Base-by-base conservation (phyloP, 75 land plant species). In the Ceratopteris richardii region DNA sequence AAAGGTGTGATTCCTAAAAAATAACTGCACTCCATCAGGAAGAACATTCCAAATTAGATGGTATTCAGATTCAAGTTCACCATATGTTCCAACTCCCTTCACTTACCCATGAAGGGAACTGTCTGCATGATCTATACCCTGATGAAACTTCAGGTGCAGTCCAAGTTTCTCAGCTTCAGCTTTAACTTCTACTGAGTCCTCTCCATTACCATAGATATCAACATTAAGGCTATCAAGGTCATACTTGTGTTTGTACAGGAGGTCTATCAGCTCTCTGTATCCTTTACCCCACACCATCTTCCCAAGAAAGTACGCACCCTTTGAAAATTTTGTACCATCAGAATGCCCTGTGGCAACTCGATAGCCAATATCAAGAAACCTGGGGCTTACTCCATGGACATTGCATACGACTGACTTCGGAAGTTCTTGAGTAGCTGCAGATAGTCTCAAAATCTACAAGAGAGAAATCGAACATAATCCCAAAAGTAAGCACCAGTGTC, bases 271-370 rank as follows among this genome's bases (percentile, higher is more conserved):
- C 61, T 93, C 98, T 51, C 78, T 82, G 69, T 89, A 93, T 1
- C 98, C 98, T 65, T 93, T 93, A 27, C 87, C 95, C 98, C 98
- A 93, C 16, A 93, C 88, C 98, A 93, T 85, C 74, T 93, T 93
- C 52, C 98, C 98, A 19, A 93, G 51, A 56, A 85, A 93, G 58
- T 93, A 93, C 44, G 98, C 95, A 56, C 98, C 98, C 57, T 86
- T 81, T 2, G 85, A 74, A 53, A 93, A 93, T 26, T 73, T 57
- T 52, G 75, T 78, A 54, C 70, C 59, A 16, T 80, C 85, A 66
- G 17, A 54, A 40, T 76, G 79, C 18, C 80, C 85, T n/a, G 56
- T 62, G 30, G 90, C 90, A 24, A 93, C 29, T 67, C 81, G 75
- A 33, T 77, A 77, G 22, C 98, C 98, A 65, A 93, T 72, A 58